Base-by-base conservation (phyloP, 768 basidiomycete genomes). In the Pleurotus salmoneostramineus region DNA sequence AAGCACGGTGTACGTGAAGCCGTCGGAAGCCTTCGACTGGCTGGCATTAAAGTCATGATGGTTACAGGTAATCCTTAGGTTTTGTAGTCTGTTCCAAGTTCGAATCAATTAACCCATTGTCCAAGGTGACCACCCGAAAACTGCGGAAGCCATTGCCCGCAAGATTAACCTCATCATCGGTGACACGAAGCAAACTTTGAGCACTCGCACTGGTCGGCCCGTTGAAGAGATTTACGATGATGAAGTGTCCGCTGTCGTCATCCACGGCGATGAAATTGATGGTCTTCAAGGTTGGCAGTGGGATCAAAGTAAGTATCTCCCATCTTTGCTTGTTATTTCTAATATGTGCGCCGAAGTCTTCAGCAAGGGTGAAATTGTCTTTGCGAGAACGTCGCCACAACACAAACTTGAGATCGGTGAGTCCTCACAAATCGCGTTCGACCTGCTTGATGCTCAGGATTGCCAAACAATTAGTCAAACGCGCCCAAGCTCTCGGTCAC, bases 1-100 rank as follows among this genome's bases (percentile, higher is more conserved):
- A 87, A 87, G 62, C 84, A 86, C 61, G 85, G 87, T 31, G 85
- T 88, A 10, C 81, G 87, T 35, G 84, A 88, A 63, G 87, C 85
- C 7, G 86, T 88, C 62, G 85, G 85, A 4, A 86, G 84, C 27
- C 80, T 88, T 52, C 80, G 87, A 57, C 75, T 87, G 6, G 86
- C 87, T 3, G 87, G 87, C 1, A 88, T 88, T 66, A 87, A 86
- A 68, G 85, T 88, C 35, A 87, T 87, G 82, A 88, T 88, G 87
- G 83, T 88, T 4, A 88, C 85, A 21, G 85, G 84, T 81, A 63
- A 17, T 15, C 42, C 37, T 31, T 7, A 12, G 4, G 17, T 59
- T 32, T 50, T 36, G 27, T 15, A 47, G 10, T 17, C 42, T 54
- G 10, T 6, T 27, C 6, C 3, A 40, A 7, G 11, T 31, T 8